phyloP scores from a whole-genome alignment of 441 rosid species.

The Codiaeum variegatum region DNA sequence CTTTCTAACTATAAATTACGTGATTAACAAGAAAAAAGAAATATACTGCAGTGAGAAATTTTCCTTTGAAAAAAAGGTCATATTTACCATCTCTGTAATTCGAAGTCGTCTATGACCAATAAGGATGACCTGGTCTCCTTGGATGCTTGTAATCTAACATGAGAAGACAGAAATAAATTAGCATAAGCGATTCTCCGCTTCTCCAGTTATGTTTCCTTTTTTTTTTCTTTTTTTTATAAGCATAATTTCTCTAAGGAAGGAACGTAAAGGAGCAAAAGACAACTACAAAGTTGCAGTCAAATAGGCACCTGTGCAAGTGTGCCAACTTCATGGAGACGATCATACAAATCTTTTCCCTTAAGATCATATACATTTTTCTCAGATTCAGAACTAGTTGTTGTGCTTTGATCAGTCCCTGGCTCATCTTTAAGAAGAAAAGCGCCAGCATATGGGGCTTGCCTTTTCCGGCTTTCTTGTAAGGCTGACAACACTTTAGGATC shows the following conservation, averaged over 20 bases:
- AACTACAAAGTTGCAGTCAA: slow-evolving; percentile 14
- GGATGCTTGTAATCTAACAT: slow-evolving; percentile 80
- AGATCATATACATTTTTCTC: slow-evolving; percentile 67
- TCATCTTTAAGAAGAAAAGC: slow-evolving; percentile 95
- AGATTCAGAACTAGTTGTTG: slow-evolving; percentile 56
- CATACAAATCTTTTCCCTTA: slow-evolving; percentile 78
- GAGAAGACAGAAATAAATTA: slow-evolving; percentile 21
- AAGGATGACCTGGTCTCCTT: slow-evolving; percentile 90
- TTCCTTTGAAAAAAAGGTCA: background rate
- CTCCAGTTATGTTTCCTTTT: background rate
- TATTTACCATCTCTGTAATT: slow-evolving; percentile 82
- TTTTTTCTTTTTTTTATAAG: background rate
- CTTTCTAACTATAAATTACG: slow-evolving; percentile 9
- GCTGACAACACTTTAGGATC: slow-evolving; percentile 92
- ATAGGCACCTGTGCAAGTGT: slow-evolving; percentile 85
- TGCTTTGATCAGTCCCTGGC: slow-evolving; percentile 56
- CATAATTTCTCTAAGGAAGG: background rate
- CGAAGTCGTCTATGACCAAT: slow-evolving; percentile 92
- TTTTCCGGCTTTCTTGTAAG: slow-evolving; percentile 77
- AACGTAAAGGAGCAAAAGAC: slow-evolving; percentile 1
- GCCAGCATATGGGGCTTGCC: slow-evolving; percentile 97
- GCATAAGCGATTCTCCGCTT: background rate
- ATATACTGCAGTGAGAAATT: background rate
- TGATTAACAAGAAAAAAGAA: background rate
- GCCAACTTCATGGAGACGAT: slow-evolving; percentile 95